Evolutionary conservation across 345 rosid genomes (phyloP).

Genomic region (Populus nigra): DNA sequence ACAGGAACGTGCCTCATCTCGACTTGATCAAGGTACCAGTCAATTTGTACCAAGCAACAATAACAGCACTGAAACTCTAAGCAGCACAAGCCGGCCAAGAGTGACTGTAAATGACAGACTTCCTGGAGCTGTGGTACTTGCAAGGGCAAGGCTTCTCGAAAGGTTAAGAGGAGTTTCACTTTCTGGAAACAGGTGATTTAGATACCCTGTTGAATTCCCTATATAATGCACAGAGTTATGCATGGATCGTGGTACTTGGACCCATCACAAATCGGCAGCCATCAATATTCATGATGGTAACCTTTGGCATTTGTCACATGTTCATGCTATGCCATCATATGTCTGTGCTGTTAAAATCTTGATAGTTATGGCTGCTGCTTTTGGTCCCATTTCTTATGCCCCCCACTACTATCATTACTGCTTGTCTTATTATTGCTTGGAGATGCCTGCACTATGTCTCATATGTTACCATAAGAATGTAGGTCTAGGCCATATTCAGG

Average conservation of each 20-base stretch:
- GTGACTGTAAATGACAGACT: conserved; percentile 61
- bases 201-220: background rate
- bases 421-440: background rate
- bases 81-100: conserved; percentile 38
- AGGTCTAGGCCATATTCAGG: background rate
- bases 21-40: conserved; percentile 40
- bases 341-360: background rate
- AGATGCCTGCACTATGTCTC: background rate
- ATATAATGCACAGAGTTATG: background rate
- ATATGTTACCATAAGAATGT: background rate
- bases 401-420: background rate
- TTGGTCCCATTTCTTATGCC: background rate
- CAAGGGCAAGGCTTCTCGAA: conserved; percentile 89
- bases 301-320: background rate
- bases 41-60: conserved; percentile 41
- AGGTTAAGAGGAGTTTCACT: conserved; percentile 75
- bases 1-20: conserved; percentile 51
- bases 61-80: conserved; percentile 33
- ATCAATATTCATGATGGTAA: background rate
- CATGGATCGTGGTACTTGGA: background rate
- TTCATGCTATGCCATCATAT: background rate
- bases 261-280: background rate
- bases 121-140: conserved; percentile 88
- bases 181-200: conserved; percentile 60
- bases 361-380: background rate